phyloP scores from a whole-genome alignment of 2,329 filamentous ascomycete genomes.

The Fusarium tjaetaba region DNA sequence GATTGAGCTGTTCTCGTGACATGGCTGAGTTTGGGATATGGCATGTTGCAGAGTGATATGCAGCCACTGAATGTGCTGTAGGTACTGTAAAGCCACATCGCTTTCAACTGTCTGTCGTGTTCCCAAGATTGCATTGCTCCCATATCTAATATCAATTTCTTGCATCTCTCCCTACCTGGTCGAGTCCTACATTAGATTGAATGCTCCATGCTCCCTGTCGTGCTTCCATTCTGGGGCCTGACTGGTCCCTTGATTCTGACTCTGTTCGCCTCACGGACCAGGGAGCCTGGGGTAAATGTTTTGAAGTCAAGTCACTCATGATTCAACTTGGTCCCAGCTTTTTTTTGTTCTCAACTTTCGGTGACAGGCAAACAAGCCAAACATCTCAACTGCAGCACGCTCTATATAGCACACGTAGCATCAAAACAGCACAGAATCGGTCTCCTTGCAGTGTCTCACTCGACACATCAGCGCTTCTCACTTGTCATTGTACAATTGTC shows the following conservation, averaged over 20 bases:
- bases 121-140: background rate
- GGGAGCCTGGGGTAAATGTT: slow-evolving; percentile 21
- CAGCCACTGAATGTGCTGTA: slow-evolving; percentile 17
- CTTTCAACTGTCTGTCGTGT: slow-evolving; percentile 3
- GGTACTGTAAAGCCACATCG: slow-evolving; percentile 16
- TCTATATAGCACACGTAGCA: slow-evolving; percentile 5
- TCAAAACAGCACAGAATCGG: slow-evolving; percentile 1
- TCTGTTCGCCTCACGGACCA: slow-evolving; percentile 38
- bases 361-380: background rate
- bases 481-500: slow-evolving; percentile 13
- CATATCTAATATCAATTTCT: slow-evolving; percentile 20
- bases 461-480: slow-evolving; percentile 21
- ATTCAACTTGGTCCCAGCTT: slow-evolving; percentile 16
- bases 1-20: slow-evolving; percentile 2
- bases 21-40: background rate
- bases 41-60: background rate
- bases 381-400: background rate
- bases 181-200: slow-evolving; percentile 25
- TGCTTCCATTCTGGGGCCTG: slow-evolving; percentile 29
- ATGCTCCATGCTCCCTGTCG: slow-evolving; percentile 23
- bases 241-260: slow-evolving; percentile 30
- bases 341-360: background rate
- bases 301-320: slow-evolving; percentile 17
- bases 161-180: slow-evolving; percentile 20
- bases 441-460: slow-evolving; percentile 37